phyloP scores from a whole-genome alignment of 176 grass and related monocot genomes.

The Zea luxurians region DNA sequence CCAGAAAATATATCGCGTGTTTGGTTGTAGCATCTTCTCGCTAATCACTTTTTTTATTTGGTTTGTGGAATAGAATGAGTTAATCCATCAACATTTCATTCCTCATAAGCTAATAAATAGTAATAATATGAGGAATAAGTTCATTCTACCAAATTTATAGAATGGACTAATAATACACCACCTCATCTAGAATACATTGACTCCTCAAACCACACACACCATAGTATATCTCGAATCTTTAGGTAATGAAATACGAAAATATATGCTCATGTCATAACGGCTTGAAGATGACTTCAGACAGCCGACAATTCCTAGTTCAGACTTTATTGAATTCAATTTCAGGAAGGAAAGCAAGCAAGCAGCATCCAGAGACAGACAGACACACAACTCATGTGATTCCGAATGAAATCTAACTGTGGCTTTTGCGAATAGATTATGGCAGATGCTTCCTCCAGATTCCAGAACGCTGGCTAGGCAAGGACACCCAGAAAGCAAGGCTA shows the following conservation, averaged over 20 bases:
- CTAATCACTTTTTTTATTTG: no score
- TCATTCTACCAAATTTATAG: no score
- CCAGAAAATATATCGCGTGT: background rate
- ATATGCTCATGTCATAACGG: background rate
- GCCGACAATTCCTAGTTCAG: background rate
- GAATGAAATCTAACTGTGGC: background rate
- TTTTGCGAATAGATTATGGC: background rate
- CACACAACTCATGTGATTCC: background rate
- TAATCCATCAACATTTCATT: no score
- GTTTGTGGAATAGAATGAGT: no score
- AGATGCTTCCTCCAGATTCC: background rate
- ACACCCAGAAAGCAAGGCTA: conserved; percentile 13
- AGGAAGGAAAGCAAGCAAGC: background rate
- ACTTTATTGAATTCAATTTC: background rate
- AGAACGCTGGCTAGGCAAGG: conserved; percentile 17
- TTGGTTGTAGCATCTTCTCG: no score
- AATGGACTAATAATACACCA: no score
- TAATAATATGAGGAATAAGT: no score
- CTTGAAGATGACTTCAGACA: background rate
- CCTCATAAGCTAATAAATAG: no score
- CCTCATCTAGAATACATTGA: no score
- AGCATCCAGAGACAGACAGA: background rate
- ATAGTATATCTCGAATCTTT: background rate
- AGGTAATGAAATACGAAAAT: background rate
- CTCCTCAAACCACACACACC: no score